Evolutionary conservation across 1,284 basidiomycete genomes (phyloP).

Genomic region (Caloboletus firmus): DNA sequence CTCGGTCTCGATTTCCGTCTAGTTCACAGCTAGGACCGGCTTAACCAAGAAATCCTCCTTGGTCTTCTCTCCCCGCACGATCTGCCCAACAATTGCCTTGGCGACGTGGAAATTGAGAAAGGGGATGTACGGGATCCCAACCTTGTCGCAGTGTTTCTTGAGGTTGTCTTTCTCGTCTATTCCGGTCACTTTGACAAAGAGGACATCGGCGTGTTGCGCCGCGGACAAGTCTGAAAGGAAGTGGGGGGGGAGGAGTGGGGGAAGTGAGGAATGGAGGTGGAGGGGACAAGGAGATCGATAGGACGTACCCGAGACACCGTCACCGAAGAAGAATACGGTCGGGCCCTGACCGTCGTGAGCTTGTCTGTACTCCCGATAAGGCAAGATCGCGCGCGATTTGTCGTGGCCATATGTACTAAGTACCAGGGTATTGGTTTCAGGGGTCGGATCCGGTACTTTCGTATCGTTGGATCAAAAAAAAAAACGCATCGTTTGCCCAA

Average conservation of each 20-base stretch:
- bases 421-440: slow-evolving; percentile 29
- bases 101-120: slow-evolving; percentile 58
- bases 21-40: not conserved
- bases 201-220: slow-evolving; percentile 83
- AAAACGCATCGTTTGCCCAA: not conserved
- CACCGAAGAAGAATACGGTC: slow-evolving; percentile 91
- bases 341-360: slow-evolving; percentile 63
- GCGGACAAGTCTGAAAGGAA: slow-evolving; percentile 74
- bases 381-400: slow-evolving; percentile 88
- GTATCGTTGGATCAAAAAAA: not conserved
- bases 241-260: not conserved
- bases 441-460: not conserved
- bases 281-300: not conserved
- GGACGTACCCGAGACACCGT: slow-evolving; percentile 82
- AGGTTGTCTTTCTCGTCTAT: slow-evolving; percentile 81
- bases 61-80: slow-evolving; percentile 22
- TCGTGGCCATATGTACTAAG: slow-evolving; percentile 90
- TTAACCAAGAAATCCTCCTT: slow-evolving; percentile 25
- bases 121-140: slow-evolving; percentile 66
- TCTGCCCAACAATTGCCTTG: slow-evolving; percentile 25
- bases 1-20: not conserved
- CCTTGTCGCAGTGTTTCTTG: slow-evolving; percentile 70
- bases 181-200: slow-evolving; percentile 84
- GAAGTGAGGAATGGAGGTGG: not conserved
- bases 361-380: slow-evolving; percentile 55